Evolutionary conservation across 2,329 filamentous ascomycete genomes (phyloP).

Genomic region (Alternaria sp.): DNA sequence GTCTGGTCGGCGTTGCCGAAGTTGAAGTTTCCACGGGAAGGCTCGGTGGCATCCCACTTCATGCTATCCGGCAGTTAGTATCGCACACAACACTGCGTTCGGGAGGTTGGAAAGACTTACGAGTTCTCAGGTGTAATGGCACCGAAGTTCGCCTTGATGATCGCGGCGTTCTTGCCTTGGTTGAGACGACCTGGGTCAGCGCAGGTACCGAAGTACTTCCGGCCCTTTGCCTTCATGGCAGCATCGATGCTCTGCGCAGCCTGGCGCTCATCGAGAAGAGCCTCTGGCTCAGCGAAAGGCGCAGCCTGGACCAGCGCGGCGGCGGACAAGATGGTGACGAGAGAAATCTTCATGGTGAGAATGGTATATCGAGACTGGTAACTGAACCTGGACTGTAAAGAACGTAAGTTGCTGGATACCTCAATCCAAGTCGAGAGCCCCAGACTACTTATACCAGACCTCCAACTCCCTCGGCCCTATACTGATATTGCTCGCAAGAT

Average conservation of each 20-base stretch:
- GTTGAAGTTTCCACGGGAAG: slow-evolving; percentile 51
- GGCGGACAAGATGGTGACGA: slow-evolving; percentile 37
- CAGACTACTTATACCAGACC: slow-evolving; percentile 6
- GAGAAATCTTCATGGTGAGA: slow-evolving; percentile 41
- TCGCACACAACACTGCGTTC: not conserved
- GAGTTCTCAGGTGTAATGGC: slow-evolving; percentile 71
- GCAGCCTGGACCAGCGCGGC: slow-evolving; percentile 37
- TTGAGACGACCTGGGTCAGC: slow-evolving; percentile 63
- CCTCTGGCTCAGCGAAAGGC: slow-evolving; percentile 40
- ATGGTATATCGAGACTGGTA: not conserved
- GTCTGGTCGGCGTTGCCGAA: slow-evolving; percentile 65
- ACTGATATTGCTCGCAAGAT: not conserved
- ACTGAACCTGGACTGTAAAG: not conserved
- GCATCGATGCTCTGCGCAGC: slow-evolving; percentile 59
- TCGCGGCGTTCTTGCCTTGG: slow-evolving; percentile 59
- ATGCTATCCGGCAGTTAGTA: slow-evolving; percentile 53
- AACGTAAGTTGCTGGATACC: not conserved
- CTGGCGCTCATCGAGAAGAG: slow-evolving; percentile 37
- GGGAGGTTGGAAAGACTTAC: slow-evolving; percentile 14
- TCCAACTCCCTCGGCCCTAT: not conserved
- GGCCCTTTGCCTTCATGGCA: slow-evolving; percentile 67
- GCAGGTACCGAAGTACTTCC: slow-evolving; percentile 69
- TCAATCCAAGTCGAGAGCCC: not conserved
- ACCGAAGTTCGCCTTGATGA: slow-evolving; percentile 69
- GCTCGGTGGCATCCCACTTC: slow-evolving; percentile 70